phyloP scores from a whole-genome alignment of 2,329 filamentous ascomycete genomes.

The Botrytis pseudocinerea region DNA sequence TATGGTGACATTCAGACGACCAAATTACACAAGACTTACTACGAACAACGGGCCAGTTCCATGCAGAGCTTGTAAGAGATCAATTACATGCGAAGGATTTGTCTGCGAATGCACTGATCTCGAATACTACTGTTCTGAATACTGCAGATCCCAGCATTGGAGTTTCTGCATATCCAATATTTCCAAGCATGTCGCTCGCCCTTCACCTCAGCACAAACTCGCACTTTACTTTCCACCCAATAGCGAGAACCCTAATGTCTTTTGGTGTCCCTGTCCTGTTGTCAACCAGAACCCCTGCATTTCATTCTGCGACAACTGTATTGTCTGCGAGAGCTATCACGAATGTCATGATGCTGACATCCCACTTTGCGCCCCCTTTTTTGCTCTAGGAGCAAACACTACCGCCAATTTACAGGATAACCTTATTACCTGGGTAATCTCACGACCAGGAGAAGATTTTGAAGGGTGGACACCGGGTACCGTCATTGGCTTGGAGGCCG shows the following conservation, averaged over 20 bases:
- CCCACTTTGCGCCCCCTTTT: not conserved
- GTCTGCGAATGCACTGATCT: not conserved
- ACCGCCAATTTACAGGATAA: not conserved
- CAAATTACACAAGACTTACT: not conserved
- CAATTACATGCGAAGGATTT: not conserved
- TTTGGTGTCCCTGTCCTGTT: not conserved
- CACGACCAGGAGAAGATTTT: not conserved
- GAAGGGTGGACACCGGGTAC: not conserved
- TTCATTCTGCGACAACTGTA: not conserved
- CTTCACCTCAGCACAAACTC: not conserved
- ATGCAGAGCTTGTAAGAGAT: not conserved
- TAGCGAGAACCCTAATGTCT: slow-evolving; percentile 51
- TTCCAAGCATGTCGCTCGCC: not conserved
- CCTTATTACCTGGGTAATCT: not conserved
- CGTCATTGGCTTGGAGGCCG: not conserved
- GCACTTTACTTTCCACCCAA: slow-evolving; percentile 1
- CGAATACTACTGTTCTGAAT: not conserved
- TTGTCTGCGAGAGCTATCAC: not conserved
- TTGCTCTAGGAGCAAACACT: not conserved
- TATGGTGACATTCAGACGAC: not conserved
- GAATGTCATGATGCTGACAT: not conserved
- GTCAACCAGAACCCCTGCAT: not conserved
- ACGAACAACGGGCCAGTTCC: not conserved
- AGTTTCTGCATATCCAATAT: not conserved
- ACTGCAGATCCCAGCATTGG: not conserved